These are phyloP conservation scores for Ustilago vetiveriae DNA, from an alignment of 1,284 basidiomycete genomes.

Conservation along the genomic window DNA sequence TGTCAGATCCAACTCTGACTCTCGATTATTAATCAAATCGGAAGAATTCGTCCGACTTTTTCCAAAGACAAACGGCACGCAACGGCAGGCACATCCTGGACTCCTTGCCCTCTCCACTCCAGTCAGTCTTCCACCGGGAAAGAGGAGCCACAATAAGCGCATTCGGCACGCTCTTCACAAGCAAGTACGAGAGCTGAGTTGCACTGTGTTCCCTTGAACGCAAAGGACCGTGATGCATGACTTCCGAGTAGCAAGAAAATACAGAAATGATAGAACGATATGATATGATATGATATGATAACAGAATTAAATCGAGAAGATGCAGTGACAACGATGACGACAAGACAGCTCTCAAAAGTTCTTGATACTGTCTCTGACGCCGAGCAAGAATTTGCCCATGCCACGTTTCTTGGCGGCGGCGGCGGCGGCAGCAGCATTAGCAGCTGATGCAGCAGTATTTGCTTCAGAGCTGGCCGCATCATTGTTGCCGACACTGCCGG, in stretches of 20 bases:
- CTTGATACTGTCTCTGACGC: slow-evolving; percentile 46
- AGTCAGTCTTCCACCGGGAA: no score
- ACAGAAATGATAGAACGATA: background rate
- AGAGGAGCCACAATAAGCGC: no score
- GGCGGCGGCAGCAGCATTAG: slow-evolving; percentile 4
- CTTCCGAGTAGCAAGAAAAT: no score
- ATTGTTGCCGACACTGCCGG: background rate
- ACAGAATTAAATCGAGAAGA: background rate
- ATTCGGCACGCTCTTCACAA: no score
- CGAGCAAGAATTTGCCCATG: slow-evolving; percentile 45
- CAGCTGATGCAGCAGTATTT: background rate
- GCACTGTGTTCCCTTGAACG: no score
- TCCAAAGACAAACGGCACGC: no score
- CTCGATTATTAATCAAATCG: background rate
- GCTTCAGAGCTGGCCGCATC: background rate
- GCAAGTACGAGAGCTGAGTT: no score
- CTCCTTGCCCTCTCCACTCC: no score
- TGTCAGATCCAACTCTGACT: no score
- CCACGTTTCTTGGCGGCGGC: slow-evolving; percentile 29
- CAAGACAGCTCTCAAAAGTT: slow-evolving; percentile 20
- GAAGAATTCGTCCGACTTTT: background rate
- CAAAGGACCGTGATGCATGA: no score
- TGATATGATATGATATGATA: no score
- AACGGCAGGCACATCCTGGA: no score
- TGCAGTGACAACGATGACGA: background rate